Evolutionary conservation across 1,284 basidiomycete species (phyloP).

Genomic region (Apiotrichum domesticum): DNA sequence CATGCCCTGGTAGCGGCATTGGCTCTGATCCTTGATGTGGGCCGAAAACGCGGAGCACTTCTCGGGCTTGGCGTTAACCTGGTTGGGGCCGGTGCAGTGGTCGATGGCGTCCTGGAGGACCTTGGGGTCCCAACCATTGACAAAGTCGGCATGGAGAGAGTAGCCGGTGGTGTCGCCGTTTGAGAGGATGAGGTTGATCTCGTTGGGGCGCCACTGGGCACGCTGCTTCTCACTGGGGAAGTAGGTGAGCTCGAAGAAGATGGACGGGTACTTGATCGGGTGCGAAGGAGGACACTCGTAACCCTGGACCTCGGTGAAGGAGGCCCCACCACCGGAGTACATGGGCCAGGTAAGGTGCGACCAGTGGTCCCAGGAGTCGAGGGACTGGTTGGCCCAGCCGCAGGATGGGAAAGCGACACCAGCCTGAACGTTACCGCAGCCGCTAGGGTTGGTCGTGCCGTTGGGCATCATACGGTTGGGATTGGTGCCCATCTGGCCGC

Average conservation of each 20-base stretch:
- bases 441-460: neutral
- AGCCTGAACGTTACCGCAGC: neutral
- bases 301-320: neutral
- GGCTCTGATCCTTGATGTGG: too few relatives aligned
- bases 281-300: conserved; percentile 43
- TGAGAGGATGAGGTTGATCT: conserved; percentile 27
- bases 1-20: too few relatives aligned
- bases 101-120: conserved; percentile 16
- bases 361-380: conserved; percentile 47
- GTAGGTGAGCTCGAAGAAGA: conserved; percentile 47
- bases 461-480: neutral
- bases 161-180: conserved; percentile 37
- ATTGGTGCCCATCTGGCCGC: too few relatives aligned
- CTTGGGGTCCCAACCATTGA: conserved; percentile 17
- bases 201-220: neutral
- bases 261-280: conserved; percentile 25
- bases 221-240: conserved; percentile 7
- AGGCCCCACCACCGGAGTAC: conserved; percentile 7
- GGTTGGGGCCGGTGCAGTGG: neutral
- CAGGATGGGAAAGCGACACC: conserved; percentile 45
- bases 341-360: conserved; percentile 49
- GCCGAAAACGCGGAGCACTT: too few relatives aligned
- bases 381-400: conserved; percentile 44
- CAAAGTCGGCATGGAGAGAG: conserved; percentile 38
- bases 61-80: too few relatives aligned